A percentile compares a stretch with the other conserved stretches of the same genome.
Conservation (phyloP, 2,329 filamentous ascomycete genomes). For the Thermoascus crustaceus region DNA sequence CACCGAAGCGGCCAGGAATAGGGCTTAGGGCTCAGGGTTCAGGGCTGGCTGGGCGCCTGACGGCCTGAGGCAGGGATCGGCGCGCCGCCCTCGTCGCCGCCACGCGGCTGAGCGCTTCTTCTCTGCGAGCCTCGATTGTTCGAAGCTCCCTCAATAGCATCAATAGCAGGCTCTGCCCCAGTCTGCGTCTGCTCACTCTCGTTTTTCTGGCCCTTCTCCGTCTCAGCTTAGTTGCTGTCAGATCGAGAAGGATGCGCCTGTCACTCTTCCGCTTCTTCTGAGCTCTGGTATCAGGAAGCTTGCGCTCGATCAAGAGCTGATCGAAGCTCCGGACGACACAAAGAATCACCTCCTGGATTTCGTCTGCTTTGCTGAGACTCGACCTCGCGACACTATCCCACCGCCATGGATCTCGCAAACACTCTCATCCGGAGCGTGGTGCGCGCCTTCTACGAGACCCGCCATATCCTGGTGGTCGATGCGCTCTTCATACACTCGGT, state of each 20-base stretch:
- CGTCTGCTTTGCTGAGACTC: too few relatives aligned
- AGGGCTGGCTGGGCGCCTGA: neutral
- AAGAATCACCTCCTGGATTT: too few relatives aligned
- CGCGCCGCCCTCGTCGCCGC: too few relatives aligned
- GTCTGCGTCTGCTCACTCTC: neutral
- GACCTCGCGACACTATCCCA: neutral
- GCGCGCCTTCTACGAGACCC: slow-evolving; percentile 78
- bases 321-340: neutral
- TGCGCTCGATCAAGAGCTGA: neutral
- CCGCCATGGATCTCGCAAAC: slow-evolving; percentile 57
- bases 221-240: slow-evolving; percentile 5
- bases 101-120: slow-evolving; percentile 1
- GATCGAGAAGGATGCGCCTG: slow-evolving; percentile 7
- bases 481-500: slow-evolving; percentile 68
- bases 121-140: slow-evolving; percentile 1
- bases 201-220: neutral
- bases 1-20: neutral
- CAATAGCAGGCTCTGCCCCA: slow-evolving; percentile 1
- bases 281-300: slow-evolving; percentile 2
- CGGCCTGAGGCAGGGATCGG: neutral
- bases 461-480: slow-evolving; percentile 74
- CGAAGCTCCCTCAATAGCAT: neutral
- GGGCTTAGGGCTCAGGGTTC: neutral
- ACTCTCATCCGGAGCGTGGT: slow-evolving; percentile 78
- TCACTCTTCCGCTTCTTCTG: slow-evolving; percentile 3